Conservation (phyloP, 352 stramenopile genomes). For the Globisporangium paddicum region DNA sequence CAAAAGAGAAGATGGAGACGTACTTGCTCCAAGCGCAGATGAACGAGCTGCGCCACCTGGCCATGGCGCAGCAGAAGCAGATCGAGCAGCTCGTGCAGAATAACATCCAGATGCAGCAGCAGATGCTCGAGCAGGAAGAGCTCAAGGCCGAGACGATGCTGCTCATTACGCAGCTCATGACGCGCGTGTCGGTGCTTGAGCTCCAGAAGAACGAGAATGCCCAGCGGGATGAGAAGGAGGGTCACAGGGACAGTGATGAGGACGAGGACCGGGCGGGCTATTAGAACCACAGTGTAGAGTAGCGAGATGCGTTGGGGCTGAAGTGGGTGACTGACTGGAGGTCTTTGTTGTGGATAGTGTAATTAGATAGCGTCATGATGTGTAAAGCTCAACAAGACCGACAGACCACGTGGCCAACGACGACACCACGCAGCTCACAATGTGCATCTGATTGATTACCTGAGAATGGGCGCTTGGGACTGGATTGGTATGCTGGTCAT, state of each 20-base stretch:
- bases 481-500: background rate
- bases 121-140: constrained; percentile 76
- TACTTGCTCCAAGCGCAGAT: constrained; percentile 32
- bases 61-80: constrained; percentile 59
- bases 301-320: background rate
- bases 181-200: constrained; percentile 72
- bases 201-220: constrained; percentile 36
- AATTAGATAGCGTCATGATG: background rate
- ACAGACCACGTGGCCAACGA: background rate
- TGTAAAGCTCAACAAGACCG: background rate
- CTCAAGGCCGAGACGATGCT: constrained; percentile 82
- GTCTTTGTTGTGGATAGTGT: background rate
- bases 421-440: no score
- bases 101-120: constrained; percentile 80
- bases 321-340: background rate
- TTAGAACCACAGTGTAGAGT: background rate
- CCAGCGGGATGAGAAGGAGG: constrained; percentile 24
- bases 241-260: constrained; percentile 13
- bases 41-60: constrained; percentile 44
- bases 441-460: no score
- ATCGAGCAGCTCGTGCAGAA: constrained; percentile 67
- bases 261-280: background rate
- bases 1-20: constrained; percentile 16
- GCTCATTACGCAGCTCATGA: constrained; percentile 84
- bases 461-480: background rate